These are phyloP conservation scores for Triticum dicoccoides DNA, from an alignment of 176 grass and related monocot species.

Conservation along the genomic window DNA sequence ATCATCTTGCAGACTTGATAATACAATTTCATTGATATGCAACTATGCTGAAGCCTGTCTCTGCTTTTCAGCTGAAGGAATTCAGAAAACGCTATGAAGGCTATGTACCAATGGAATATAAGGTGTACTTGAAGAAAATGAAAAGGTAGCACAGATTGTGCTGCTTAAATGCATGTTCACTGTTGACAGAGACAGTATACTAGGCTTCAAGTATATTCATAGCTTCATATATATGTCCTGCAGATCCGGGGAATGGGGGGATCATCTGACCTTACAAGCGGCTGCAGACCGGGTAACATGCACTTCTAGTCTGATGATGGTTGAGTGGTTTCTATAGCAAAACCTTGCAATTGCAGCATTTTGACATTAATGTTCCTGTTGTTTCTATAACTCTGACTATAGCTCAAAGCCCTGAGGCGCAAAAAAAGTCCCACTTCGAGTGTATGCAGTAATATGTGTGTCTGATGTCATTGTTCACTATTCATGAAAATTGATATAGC, in stretches of 20 bases:
- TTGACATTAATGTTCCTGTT: not conserved
- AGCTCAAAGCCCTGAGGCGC: not conserved
- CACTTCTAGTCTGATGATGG: slow-evolving; percentile 18
- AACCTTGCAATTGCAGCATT: not conserved
- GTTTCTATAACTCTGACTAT: not conserved
- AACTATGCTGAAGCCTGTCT: slow-evolving; percentile 4
- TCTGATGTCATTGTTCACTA: no score
- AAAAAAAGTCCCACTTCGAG: not conserved
- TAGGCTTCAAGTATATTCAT: not conserved
- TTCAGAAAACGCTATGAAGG: slow-evolving; percentile 83
- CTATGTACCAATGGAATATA: slow-evolving; percentile 98
- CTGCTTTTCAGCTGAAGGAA: slow-evolving; percentile 74
- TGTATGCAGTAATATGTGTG: no score
- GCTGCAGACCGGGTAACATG: slow-evolving; percentile 79
- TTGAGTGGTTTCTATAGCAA: not conserved
- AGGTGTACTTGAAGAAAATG: slow-evolving; percentile 87
- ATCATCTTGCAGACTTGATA: not conserved
- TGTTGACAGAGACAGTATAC: not conserved
- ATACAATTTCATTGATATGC: slow-evolving; percentile 10
- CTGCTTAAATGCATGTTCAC: not conserved
- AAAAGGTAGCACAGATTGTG: slow-evolving; percentile 65
- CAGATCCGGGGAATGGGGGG: slow-evolving; percentile 94
- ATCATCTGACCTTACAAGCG: slow-evolving; percentile 92
- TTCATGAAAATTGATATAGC: not conserved
- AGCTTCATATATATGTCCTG: slow-evolving; percentile 19